Evolutionary conservation across 768 basidiomycete genomes (phyloP).

Genomic region (Mycena crocata): DNA sequence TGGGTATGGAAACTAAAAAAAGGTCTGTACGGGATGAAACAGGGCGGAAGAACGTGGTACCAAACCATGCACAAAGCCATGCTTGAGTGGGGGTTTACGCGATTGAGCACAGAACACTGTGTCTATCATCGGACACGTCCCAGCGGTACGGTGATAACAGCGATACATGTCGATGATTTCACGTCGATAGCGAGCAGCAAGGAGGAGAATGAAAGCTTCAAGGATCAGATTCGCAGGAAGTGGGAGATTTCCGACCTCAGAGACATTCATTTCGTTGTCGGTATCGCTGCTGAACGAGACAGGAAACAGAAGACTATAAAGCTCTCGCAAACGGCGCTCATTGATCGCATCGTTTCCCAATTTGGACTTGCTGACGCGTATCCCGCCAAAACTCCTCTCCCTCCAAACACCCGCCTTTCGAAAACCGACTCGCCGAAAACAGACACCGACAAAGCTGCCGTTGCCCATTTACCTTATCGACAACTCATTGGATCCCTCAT

Average conservation of each 20-base stretch:
- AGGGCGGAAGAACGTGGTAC: conserved; percentile 50
- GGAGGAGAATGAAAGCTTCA: conserved; percentile 33
- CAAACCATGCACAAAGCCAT: conserved; percentile 44
- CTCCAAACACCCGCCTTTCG: conserved; percentile 31
- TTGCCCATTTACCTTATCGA: neutral
- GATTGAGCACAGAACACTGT: conserved; percentile 45
- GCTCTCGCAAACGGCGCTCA: conserved; percentile 41
- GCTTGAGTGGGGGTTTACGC: conserved; percentile 43
- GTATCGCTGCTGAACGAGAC: conserved; percentile 41
- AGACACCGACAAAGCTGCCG: conserved; percentile 1
- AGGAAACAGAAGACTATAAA: conserved; percentile 25
- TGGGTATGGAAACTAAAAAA: conserved; percentile 36
- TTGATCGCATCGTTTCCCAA: conserved; percentile 40
- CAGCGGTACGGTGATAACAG: conserved; percentile 38
- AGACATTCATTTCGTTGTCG: conserved; percentile 39
- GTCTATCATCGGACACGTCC: conserved; percentile 40
- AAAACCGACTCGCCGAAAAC: conserved; percentile 2
- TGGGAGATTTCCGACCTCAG: conserved; percentile 52
- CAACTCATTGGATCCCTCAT: conserved; percentile 13
- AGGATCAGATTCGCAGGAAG: conserved; percentile 37
- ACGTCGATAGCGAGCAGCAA: conserved; percentile 32
- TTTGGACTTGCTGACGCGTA: conserved; percentile 39
- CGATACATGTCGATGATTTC: conserved; percentile 52
- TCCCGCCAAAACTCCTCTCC: conserved; percentile 1
- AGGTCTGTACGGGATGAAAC: conserved; percentile 53